Evolutionary conservation across 257 asterid species (phyloP), one percentile per base, ranked within the genome.

Genomic region (Catharanthus roseus): DNA sequence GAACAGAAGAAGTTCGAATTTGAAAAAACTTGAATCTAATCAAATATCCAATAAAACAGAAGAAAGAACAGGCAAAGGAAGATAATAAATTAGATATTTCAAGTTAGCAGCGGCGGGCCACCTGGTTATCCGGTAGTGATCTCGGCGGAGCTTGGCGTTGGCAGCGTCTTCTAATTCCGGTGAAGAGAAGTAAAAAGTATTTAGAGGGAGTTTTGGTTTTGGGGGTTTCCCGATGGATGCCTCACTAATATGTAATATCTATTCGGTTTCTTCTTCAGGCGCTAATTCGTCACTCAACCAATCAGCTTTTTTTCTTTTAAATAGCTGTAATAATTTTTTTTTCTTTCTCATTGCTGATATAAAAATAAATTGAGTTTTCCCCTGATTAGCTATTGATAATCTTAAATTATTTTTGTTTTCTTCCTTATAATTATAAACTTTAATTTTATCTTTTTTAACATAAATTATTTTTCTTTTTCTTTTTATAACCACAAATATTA

Each of bases 21-120:
- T 19, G 28, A 34, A 62, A 62, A 62, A 21, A n/a, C 13, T 62
- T n/a, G 26, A 36, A 62, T 38, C 67, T 62, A 62, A 62, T 62
- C 23, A 11, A 34, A 34, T 39, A 21, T 33, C 36, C 18, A 24
- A 38, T 38, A 8, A 61, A 34, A 62, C 9, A 19, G 67, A 62
- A 34, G 67, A 11, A 1, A 34, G 6, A 62, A 34, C 7, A 47
- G 28, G 28, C 0, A 51, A 62, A 21, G 19, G 26, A 12, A 34
- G 26, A 11, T 16, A 19, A 10, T 19, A 16, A 6, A 34, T 9
- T 10, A 21, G 11, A 29, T 18, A 45, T 21, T 62, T 34, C 28
- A 62, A 36, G 67, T 16, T 62, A 29, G 67, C 28, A 10, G 47
- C 8, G 45, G 7, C 21, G 47, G 65, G n/a, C 24, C 28, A 34